These are phyloP conservation scores for Linum tenue DNA, from an alignment of 345 rosid species.

Conservation along the genomic window DNA sequence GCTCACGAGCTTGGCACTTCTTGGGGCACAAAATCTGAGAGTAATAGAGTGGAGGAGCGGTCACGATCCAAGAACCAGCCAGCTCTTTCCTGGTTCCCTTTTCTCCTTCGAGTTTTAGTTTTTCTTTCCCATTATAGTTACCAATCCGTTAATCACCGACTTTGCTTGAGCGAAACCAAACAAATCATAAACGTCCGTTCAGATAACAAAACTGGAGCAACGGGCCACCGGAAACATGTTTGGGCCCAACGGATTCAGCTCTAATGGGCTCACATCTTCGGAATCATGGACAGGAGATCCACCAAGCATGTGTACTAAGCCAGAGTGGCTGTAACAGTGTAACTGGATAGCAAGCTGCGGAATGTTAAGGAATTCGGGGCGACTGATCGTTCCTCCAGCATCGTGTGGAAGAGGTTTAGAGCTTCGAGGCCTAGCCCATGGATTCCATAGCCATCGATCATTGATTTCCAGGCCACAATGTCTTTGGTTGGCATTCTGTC, in stretches of 20 bases:
- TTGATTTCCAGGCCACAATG: slow-evolving; percentile 30
- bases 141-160: too few relatives aligned
- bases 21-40: background rate
- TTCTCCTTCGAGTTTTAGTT: too few relatives aligned
- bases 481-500: slow-evolving; percentile 24
- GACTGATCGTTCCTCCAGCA: slow-evolving; percentile 19
- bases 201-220: too few relatives aligned
- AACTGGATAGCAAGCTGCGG: slow-evolving; percentile 27
- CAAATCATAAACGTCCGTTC: too few relatives aligned
- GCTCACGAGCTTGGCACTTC: background rate
- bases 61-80: background rate
- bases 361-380: slow-evolving; percentile 26
- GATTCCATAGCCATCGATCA: slow-evolving; percentile 36
- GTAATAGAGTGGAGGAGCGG: background rate
- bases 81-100: too few relatives aligned
- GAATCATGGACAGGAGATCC: slow-evolving; percentile 1
- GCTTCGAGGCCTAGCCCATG: slow-evolving; percentile 29
- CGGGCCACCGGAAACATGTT: too few relatives aligned
- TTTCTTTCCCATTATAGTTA: too few relatives aligned
- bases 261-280: background rate
- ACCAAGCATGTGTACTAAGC: slow-evolving; percentile 17
- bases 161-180: too few relatives aligned
- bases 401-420: slow-evolving; percentile 17
- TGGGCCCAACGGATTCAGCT: too few relatives aligned
- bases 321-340: slow-evolving; percentile 30